These are phyloP conservation scores for Danielia oregonensis DNA, from an alignment of 805 yeast species.

Conservation along the genomic window DNA sequence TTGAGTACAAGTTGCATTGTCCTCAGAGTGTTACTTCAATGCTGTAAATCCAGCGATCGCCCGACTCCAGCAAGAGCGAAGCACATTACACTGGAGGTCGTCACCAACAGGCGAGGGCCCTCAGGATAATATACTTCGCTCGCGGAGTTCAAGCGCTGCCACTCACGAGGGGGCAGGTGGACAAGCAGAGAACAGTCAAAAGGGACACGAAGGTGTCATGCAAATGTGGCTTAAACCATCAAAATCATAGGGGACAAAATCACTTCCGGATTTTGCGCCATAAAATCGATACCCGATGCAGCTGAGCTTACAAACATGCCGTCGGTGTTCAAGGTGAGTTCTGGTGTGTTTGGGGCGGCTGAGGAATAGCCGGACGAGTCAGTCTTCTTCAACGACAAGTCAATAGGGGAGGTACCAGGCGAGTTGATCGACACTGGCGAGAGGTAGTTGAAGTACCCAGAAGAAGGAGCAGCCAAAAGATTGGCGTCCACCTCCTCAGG, in stretches of 20 bases:
- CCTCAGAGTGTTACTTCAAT: constrained; percentile 28
- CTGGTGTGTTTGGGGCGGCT: constrained; percentile 3
- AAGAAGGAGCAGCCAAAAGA: constrained; percentile 4
- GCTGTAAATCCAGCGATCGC: constrained; percentile 22
- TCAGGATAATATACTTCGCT: constrained; percentile 21
- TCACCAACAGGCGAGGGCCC: constrained; percentile 10
- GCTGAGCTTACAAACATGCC: constrained; percentile 9
- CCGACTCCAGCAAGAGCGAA: constrained; percentile 18
- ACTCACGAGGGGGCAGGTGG: constrained; percentile 3
- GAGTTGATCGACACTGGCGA: constrained; percentile 43
- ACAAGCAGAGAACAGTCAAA: constrained; percentile 31
- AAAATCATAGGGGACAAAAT: constrained; percentile 28
- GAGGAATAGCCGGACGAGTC: background rate
- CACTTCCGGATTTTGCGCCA: constrained; percentile 48
- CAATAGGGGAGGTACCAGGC: constrained; percentile 37
- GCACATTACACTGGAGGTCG: constrained; percentile 19
- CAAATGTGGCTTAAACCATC: background rate
- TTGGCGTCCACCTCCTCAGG: constrained; percentile 7
- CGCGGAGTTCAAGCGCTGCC: constrained; percentile 1
- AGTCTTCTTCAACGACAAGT: constrained; percentile 28
- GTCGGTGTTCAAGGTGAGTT: background rate
- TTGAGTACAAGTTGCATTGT: constrained; percentile 4
- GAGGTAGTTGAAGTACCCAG: constrained; percentile 31
- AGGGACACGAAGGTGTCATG: background rate
- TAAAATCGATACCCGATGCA: constrained; percentile 23